Base-by-base conservation (phyloP, 129 eudicot genomes). In the Centrapalus pauciflorus region DNA sequence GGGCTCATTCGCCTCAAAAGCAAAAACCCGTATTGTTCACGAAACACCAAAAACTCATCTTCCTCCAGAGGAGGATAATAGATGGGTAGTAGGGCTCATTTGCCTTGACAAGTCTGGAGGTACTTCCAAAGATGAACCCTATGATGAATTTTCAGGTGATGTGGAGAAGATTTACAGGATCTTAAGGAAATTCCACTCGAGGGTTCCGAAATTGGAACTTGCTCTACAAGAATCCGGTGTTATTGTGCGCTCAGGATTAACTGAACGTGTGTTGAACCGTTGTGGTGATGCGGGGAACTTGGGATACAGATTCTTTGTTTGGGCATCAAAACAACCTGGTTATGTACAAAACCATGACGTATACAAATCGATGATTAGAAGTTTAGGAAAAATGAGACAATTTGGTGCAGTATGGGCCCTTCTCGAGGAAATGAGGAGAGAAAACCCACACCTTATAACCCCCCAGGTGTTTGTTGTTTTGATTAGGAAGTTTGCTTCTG, bases 271-370 rank as follows among this genome's bases (percentile, higher is more conserved):
- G 16, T 76, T 87, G 62, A 71, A 81, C 27, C 95, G 97, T 50
- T 87, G 97, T 35, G 95, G 97, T 5, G 95, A 87, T 80, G 95
- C 96, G 0, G 97, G 95, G 24, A 87, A 84, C 49, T 73, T 90
- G 59, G 97, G 85, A 25, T 90, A 87, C 74, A 73, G 89, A 52
- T 87, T 87, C 67, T 90, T 87, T 48, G 79, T 86, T 2, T 87
- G 97, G 97, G 86, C 93, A 10, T 82, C 95, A 0, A 90, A 69
- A 59, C 92, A 90, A 30, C 87, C 88, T 0, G 93, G 86, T 70
- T 84, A 87, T 40, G 67, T 70, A 64, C 93, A 84, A 65, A 82
- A 78, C 73, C 82, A 84, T 61, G 97, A 87, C 52, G 87, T 84
- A 7, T 90, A 90, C 43, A 90, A 79, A 65, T 74, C 90, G 1